Conservation (phyloP, 768 basidiomycete species). For the Tubosaeta sp. region DNA sequence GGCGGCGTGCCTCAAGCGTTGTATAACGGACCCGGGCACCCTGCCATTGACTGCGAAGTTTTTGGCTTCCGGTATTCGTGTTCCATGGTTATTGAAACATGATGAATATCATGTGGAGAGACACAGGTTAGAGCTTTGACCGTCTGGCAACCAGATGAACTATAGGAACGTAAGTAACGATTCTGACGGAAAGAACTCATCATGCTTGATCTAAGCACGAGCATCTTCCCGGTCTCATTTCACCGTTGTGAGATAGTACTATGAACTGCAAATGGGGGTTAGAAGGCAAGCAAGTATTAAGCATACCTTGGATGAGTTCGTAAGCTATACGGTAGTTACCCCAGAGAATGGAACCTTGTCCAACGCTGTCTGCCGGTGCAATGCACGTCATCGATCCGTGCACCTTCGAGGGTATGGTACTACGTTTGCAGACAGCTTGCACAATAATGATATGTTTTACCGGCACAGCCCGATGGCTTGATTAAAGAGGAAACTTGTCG, state of each 20-base stretch:
- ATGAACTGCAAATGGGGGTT: background rate
- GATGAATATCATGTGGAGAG: background rate
- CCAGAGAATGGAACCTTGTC: background rate
- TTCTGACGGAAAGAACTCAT: background rate
- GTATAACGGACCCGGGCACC: too few relatives aligned
- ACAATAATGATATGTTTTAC: background rate
- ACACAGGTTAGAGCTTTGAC: background rate
- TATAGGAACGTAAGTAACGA: background rate
- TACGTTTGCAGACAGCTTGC: background rate
- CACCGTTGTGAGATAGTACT: slow-evolving; percentile 55
- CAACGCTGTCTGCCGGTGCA: background rate
- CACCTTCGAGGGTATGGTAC: background rate
- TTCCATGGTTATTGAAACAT: background rate
- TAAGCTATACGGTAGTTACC: too few relatives aligned
- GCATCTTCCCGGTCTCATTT: slow-evolving; percentile 68
- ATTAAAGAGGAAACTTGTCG: background rate
- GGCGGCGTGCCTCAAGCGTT: background rate
- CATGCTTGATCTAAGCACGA: slow-evolving; percentile 62
- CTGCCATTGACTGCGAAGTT: background rate
- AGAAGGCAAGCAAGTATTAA: too few relatives aligned
- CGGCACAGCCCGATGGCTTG: background rate
- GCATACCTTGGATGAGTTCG: too few relatives aligned
- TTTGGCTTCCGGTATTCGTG: background rate
- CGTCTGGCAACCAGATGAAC: background rate
- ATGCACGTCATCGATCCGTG: background rate